Percentiles rank a stretch among this genome's conserved stretches.
Evolutionary conservation across 139 green algal genomes (phyloP).

Genomic region (Asterochloris sp.): DNA sequence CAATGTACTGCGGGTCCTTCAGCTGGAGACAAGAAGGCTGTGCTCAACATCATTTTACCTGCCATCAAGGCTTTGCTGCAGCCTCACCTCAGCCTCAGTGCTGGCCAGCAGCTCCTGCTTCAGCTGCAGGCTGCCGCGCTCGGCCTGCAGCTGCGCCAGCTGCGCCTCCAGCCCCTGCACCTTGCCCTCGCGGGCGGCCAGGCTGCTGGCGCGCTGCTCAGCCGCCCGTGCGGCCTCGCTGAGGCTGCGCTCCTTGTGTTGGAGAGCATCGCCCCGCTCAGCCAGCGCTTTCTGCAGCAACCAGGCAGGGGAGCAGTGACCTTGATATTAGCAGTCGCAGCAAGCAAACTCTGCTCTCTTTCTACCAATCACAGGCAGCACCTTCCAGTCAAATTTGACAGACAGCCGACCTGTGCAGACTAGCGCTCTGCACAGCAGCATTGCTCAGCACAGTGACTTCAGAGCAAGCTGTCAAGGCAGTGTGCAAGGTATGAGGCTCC

Average conservation of each 20-base stretch:
- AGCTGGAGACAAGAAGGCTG: too few species aligned
- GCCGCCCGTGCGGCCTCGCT: not conserved
- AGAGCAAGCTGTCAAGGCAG: too few species aligned
- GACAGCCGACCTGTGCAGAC: too few species aligned
- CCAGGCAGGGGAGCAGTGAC: not conserved
- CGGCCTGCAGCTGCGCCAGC: slow-evolving; percentile 17
- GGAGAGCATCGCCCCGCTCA: slow-evolving; percentile 27
- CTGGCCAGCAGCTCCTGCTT: slow-evolving; percentile 18
- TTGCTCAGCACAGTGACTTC: too few species aligned
- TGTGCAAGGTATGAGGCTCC: too few species aligned
- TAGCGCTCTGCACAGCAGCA: too few species aligned
- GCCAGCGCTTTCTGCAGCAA: slow-evolving; percentile 24
- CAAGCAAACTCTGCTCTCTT: too few species aligned
- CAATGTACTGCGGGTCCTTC: too few species aligned
- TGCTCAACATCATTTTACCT: too few species aligned
- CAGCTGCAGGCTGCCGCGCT: slow-evolving; percentile 21
- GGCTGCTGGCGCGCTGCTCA: slow-evolving; percentile 6
- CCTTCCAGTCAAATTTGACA: too few species aligned
- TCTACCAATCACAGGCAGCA: too few species aligned
- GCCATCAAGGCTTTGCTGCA: too few species aligned
- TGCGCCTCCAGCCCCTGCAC: slow-evolving; percentile 3
- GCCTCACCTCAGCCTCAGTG: slow-evolving; percentile 20
- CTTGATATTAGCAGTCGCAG: not conserved
- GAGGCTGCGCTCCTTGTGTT: slow-evolving; percentile 6
- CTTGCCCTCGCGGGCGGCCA: slow-evolving; percentile 10